phyloP scores from a whole-genome alignment of 2,329 filamentous ascomycete species.

The Ophioceras dolichostomum region DNA sequence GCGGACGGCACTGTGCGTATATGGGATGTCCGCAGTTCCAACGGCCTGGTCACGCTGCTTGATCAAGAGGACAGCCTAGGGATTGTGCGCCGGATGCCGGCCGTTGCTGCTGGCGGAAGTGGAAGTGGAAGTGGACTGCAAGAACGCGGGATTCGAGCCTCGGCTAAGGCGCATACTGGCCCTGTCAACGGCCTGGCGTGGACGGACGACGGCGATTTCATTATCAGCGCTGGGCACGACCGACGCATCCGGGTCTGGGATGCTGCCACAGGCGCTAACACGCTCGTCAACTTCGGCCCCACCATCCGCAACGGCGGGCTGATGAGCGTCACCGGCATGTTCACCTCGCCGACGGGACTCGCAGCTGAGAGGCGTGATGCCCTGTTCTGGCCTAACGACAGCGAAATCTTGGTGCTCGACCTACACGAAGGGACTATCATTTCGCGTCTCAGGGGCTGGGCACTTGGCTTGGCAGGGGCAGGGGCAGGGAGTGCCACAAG shows the following conservation, averaged over 20 bases:
- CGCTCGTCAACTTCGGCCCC: conserved; percentile 77
- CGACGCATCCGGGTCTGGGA: conserved; percentile 81
- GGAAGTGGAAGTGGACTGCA: no score
- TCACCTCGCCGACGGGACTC: conserved; percentile 49
- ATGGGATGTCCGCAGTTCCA: conserved; percentile 78
- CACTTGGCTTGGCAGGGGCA: no score
- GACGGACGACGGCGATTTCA: conserved; percentile 65
- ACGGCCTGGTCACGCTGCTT: conserved; percentile 62
- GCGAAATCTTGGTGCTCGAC: conserved; percentile 69
- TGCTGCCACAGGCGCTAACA: conserved; percentile 68
- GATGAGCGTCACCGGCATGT: conserved; percentile 41
- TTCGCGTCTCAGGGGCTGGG: conserved; percentile 56
- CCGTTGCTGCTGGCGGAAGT: conserved; percentile 18
- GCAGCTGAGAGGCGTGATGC: conserved; percentile 47
- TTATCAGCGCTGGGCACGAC: conserved; percentile 77
- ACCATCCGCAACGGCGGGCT: conserved; percentile 62
- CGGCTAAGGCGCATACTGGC: conserved; percentile 60
- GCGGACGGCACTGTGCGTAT: conserved; percentile 72
- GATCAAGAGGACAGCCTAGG: conserved; percentile 78
- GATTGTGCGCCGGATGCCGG: conserved; percentile 29
- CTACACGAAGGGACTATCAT: conserved; percentile 65
- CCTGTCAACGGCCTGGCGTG: conserved; percentile 77
- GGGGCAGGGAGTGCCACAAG: no score
- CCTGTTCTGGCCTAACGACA: conserved; percentile 71
- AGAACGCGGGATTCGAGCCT: conserved; percentile 25